Base-by-base conservation (phyloP, 768 basidiomycete genomes). In the Tylopilus rubrobrunneus region DNA sequence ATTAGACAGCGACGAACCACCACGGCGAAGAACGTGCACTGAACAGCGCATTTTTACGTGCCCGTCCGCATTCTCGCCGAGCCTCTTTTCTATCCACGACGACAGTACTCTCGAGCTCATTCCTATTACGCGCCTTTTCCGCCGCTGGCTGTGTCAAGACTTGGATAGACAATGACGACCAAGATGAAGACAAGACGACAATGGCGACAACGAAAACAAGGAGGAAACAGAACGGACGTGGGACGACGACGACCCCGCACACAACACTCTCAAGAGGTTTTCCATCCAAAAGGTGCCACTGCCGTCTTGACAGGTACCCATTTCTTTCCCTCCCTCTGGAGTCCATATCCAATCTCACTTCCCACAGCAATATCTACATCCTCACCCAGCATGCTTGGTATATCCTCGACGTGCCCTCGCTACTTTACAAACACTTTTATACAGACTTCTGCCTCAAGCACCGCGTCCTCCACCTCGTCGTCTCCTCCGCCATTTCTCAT, bases 321-420 rank as follows among this genome's bases (percentile, higher is more conserved):
- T 31, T 9, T 15, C 41, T 27, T 50, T n/a, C 31, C 10, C 15
- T 39, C 34, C 40, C 3, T 17, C 14, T n/a, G n/a, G n/a, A n/a
- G n/a, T n/a, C n/a, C 10, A 7, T 43, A 19, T 45, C 2, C 23
- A 5, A 28, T 51, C 59, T 70, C 59, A 66, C n/a, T 8, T 2
- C 48, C 33, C 14, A 6, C 48, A 88, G 86, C 23, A 81, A 82
- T 55, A 77, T 88, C 3, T 89, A 84, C 55, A 67, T 89, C 28
- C 76, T 78, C 43, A 89, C 87, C 0, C 43, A 73, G 41, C 65
- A 69, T 65, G 85, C 86, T 0, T 89, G 87, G 87, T 89, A 89
- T 56, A 71, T 45, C 64, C 72, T 89, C 3, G 74, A 76, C 11
- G 53, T 56, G 2, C 84, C 87, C 0, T 75, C 80, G 0, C 43